Percentiles rank a stretch among this genome's conserved stretches.
phyloP scores from a whole-genome alignment of 2,329 filamentous ascomycete genomes.

The Aspergillus neoniger region DNA sequence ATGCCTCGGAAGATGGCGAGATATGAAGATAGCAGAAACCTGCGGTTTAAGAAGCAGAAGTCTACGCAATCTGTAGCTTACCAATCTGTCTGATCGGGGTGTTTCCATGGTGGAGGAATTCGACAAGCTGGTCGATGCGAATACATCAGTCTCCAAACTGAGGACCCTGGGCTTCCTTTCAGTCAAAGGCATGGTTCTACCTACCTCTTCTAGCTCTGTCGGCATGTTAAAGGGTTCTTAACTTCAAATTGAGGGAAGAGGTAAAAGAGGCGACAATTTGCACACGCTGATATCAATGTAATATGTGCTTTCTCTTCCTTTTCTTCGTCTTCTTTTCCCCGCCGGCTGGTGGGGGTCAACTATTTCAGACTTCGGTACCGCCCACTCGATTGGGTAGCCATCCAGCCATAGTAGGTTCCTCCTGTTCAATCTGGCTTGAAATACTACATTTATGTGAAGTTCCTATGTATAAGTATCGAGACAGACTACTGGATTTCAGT shows the following conservation, averaged over 20 bases:
- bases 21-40: background rate
- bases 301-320: background rate
- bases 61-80: conserved; percentile 36
- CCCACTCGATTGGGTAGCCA: background rate
- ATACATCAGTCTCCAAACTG: background rate
- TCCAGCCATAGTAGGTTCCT: too few species aligned
- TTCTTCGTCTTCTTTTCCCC: background rate
- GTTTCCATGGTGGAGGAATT: conserved; percentile 90
- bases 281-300: background rate
- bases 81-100: conserved; percentile 83
- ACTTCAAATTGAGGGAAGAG: background rate
- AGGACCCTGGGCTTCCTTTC: background rate
- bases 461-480: too few species aligned
- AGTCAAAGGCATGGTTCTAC: conserved; percentile 10
- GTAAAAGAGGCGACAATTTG: background rate
- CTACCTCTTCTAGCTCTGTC: conserved; percentile 74
- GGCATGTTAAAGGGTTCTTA: conserved; percentile 57
- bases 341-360: background rate
- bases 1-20: background rate
- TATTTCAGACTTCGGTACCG: background rate
- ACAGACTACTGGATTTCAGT: too few species aligned
- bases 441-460: too few species aligned
- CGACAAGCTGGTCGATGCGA: conserved; percentile 54
- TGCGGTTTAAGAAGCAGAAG: background rate
- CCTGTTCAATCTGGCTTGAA: conserved; percentile 43